Evolutionary conservation across 208 protist species (phyloP).

Genomic region (Trypanosomatidae sp.): DNA sequence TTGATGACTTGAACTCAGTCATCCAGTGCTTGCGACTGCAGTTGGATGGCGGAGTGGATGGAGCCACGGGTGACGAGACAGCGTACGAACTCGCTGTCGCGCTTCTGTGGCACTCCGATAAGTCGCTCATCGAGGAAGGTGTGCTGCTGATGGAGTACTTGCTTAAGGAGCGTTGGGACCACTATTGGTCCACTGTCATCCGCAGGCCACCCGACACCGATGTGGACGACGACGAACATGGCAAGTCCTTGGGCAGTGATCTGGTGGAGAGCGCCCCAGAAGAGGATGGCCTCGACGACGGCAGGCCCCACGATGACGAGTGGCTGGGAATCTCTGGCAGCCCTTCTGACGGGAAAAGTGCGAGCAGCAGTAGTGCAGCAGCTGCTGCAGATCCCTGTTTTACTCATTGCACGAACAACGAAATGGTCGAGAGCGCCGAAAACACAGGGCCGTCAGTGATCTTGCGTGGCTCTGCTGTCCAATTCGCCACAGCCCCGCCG

Average conservation of each 20-base stretch:
- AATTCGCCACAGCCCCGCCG: slow-evolving; percentile 23
- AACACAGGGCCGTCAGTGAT: not conserved
- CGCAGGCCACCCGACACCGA: not conserved
- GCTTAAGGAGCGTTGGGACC: slow-evolving; percentile 45
- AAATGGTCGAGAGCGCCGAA: not conserved
- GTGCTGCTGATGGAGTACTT: slow-evolving; percentile 71
- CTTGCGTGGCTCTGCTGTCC: slow-evolving; percentile 11
- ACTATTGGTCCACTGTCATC: slow-evolving; percentile 37
- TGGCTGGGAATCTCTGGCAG: not conserved
- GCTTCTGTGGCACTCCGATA: slow-evolving; percentile 63
- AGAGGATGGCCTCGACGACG: slow-evolving; percentile 1
- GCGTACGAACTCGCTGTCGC: slow-evolving; percentile 62
- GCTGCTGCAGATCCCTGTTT: not conserved
- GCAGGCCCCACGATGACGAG: not conserved
- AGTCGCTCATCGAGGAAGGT: slow-evolving; percentile 57
- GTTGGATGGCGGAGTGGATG: slow-evolving; percentile 29
- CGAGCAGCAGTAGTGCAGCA: not conserved
- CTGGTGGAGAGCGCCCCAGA: not conserved
- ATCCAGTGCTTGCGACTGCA: slow-evolving; percentile 39
- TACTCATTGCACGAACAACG: not conserved
- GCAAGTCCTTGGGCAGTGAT: not conserved
- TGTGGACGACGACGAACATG: not conserved
- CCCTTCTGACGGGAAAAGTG: too few relatives aligned
- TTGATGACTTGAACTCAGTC: slow-evolving; percentile 43
- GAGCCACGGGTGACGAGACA: slow-evolving; percentile 24